These are phyloP conservation scores for Tillandsia leiboldiana DNA, from an alignment of 176 grass and related monocot species.

Conservation along the genomic window DNA sequence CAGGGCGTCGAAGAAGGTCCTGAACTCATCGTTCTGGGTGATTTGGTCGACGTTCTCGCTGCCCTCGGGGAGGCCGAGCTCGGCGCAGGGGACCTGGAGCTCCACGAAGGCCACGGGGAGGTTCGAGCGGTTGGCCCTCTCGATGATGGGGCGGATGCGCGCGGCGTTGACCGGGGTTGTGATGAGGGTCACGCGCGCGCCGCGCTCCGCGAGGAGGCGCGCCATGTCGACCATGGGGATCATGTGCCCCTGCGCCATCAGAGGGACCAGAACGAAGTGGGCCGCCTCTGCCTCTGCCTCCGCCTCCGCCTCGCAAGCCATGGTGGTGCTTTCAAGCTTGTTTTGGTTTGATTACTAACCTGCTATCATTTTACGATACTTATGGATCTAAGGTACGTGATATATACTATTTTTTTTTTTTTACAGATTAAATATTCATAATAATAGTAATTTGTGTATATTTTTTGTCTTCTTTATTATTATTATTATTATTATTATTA, in stretches of 20 bases:
- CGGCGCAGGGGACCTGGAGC: conserved; percentile 18
- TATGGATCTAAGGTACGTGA: too few relatives aligned
- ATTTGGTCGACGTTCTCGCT: conserved; percentile 31
- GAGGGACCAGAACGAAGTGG: conserved; percentile 49
- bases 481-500: too few relatives aligned
- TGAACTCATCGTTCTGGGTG: background rate
- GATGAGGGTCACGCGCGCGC: conserved; percentile 28
- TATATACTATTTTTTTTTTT: too few relatives aligned
- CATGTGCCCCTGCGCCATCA: conserved; percentile 46
- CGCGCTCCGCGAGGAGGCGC: conserved; percentile 33
- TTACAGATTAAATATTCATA: too few relatives aligned
- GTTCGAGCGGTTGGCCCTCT: conserved; percentile 6
- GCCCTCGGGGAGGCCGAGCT: conserved; percentile 25
- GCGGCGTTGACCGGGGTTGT: conserved; percentile 35
- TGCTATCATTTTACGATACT: too few relatives aligned
- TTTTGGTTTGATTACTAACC: background rate
- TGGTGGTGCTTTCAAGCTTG: background rate
- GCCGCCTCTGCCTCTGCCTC: background rate
- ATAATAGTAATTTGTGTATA: too few relatives aligned
- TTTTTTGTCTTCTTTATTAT: too few relatives aligned
- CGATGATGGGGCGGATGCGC: conserved; percentile 24
- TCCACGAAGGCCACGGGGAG: conserved; percentile 32
- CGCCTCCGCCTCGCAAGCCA: background rate
- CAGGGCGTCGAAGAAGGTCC: conserved; percentile 22
- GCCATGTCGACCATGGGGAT: conserved; percentile 63